Conservation (phyloP, 129 eudicot genomes). For the Arctium lappa region DNA sequence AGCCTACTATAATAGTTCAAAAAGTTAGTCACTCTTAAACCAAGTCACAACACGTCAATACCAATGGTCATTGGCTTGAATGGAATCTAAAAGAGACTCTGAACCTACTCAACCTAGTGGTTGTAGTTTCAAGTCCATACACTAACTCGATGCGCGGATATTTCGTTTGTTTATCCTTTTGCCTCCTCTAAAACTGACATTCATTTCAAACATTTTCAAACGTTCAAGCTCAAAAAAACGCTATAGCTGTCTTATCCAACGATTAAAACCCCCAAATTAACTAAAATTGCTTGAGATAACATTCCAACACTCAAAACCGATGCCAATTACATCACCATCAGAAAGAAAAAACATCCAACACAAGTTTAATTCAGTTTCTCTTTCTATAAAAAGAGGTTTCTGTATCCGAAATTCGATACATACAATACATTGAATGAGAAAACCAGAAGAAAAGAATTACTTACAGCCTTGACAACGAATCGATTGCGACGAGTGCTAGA, state of each 20-base stretch:
- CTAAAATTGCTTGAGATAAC: neutral
- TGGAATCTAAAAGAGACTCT: too few species aligned
- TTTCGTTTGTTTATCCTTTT: neutral
- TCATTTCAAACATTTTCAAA: neutral
- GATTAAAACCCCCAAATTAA: neutral
- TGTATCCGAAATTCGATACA: neutral
- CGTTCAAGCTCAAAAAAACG: neutral
- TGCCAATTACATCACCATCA: neutral
- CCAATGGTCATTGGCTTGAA: neutral
- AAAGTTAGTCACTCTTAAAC: neutral
- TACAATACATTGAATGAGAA: neutral
- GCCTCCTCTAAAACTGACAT: neutral
- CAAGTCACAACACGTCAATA: neutral
- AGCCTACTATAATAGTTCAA: neutral
- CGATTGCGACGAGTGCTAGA: constrained; percentile 37
- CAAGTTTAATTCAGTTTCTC: neutral
- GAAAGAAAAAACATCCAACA: neutral
- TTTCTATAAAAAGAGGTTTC: neutral
- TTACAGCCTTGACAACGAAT: constrained; percentile 67
- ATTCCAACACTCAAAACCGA: neutral
- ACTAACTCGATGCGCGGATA: neutral
- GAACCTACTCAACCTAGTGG: neutral
- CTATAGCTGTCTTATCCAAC: neutral
- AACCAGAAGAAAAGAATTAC: constrained; percentile 8
- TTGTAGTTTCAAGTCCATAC: neutral